These are phyloP conservation scores for Leptomonas seymouri DNA, from an alignment of 208 protist genomes.

Conservation along the genomic window DNA sequence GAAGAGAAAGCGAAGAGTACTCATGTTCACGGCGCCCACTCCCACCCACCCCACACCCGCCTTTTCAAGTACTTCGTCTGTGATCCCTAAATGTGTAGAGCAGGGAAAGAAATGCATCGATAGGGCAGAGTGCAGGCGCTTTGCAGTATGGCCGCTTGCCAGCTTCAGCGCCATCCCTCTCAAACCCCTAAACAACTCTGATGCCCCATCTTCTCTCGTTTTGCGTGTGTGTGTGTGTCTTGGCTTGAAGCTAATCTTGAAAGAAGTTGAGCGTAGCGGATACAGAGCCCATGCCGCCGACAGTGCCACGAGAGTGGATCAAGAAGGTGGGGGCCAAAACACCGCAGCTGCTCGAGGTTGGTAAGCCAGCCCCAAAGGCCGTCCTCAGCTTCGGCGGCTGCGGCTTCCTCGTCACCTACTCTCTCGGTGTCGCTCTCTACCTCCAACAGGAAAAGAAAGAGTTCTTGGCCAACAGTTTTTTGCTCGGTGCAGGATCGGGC, in stretches of 20 bases:
- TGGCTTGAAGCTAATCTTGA: background rate
- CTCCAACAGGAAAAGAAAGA: slow-evolving; percentile 87
- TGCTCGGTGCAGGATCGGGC: slow-evolving; percentile 82
- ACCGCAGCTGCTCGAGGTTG: slow-evolving; percentile 82
- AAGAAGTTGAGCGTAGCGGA: background rate
- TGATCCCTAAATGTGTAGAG: too few species aligned
- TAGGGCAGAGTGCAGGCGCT: too few species aligned
- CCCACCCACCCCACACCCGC: too few species aligned
- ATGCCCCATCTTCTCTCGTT: background rate
- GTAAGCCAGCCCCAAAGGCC: slow-evolving; percentile 76
- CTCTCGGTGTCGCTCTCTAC: slow-evolving; percentile 88
- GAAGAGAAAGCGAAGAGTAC: background rate
- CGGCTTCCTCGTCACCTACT: slow-evolving; percentile 88
- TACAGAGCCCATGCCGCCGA: slow-evolving; percentile 49
- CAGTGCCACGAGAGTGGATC: slow-evolving; percentile 63
- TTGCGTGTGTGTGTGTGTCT: background rate
- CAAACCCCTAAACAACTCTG: too few species aligned
- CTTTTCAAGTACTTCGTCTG: too few species aligned
- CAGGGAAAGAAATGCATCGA: too few species aligned
- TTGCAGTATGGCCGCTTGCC: too few species aligned
- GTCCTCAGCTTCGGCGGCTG: slow-evolving; percentile 88
- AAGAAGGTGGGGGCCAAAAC: slow-evolving; percentile 85
- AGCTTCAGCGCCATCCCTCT: too few species aligned
- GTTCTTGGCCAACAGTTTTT: slow-evolving; percentile 69
- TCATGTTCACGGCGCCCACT: too few species aligned